Evolutionary conservation across 345 rosid genomes (phyloP).

Genomic region (Cardamine occulta): DNA sequence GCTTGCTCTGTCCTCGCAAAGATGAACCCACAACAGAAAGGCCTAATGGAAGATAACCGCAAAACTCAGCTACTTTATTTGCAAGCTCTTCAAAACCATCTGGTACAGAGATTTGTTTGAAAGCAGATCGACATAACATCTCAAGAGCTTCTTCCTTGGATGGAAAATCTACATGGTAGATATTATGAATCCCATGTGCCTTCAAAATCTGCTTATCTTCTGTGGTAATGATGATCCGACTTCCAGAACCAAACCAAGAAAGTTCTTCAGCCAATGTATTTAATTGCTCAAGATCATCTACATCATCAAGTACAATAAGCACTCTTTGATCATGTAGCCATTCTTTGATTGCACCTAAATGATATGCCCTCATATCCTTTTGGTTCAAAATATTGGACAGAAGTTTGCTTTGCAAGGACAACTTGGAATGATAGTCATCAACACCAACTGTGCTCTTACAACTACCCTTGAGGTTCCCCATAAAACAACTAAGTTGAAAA

Average conservation of each 20-base stretch:
- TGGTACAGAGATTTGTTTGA: too few species aligned
- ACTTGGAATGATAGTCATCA: background rate
- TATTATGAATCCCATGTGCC: background rate
- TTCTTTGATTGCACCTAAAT: background rate
- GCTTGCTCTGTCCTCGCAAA: too few species aligned
- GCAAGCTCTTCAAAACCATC: too few species aligned
- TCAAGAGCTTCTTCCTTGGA: too few species aligned
- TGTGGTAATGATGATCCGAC: background rate
- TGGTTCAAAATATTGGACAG: background rate
- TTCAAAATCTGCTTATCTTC: background rate
- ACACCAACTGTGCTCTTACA: too few species aligned
- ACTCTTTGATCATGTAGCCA: slow-evolving; percentile 30
- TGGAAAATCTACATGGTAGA: background rate
- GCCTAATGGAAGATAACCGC: too few species aligned
- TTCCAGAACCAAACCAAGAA: slow-evolving; percentile 1
- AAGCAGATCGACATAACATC: too few species aligned
- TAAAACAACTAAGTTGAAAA: background rate
- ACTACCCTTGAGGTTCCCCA: background rate
- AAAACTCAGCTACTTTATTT: too few species aligned
- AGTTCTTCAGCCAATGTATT: slow-evolving; percentile 43
- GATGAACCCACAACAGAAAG: too few species aligned
- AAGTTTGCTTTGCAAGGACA: background rate
- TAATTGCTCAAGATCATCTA: slow-evolving; percentile 47
- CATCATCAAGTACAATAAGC: slow-evolving; percentile 55
- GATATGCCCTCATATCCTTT: background rate